These are phyloP conservation scores for Odontarrhena argentea DNA, from an alignment of 345 rosid species.

Conservation along the genomic window DNA sequence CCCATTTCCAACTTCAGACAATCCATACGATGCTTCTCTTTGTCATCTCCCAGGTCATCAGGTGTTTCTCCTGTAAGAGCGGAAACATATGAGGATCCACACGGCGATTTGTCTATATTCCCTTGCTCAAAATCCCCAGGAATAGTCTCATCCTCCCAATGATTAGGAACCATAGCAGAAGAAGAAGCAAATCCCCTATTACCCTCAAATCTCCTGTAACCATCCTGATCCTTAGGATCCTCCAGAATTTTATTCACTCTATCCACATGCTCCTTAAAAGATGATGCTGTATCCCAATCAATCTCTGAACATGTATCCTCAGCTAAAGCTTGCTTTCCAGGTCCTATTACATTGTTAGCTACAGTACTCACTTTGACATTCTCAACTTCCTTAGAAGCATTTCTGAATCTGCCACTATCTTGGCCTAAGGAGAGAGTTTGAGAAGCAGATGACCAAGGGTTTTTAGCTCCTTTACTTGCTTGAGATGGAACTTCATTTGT, in stretches of 20 bases:
- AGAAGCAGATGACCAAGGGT: slow-evolving; percentile 28
- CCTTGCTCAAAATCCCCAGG: slow-evolving; percentile 23
- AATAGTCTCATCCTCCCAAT: slow-evolving; percentile 34
- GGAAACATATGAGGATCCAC: slow-evolving; percentile 34
- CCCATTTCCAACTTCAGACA: slow-evolving; percentile 18
- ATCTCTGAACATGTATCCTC: slow-evolving; percentile 26
- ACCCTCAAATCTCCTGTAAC: slow-evolving; percentile 7
- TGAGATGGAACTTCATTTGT: slow-evolving; percentile 24
- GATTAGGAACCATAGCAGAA: slow-evolving; percentile 15
- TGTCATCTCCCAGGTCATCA: slow-evolving; percentile 30
- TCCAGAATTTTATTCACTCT: slow-evolving; percentile 30
- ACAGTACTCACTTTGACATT: not conserved
- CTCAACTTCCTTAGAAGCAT: slow-evolving; percentile 1
- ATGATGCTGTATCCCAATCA: slow-evolving; percentile 35
- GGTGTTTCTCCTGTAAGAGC: slow-evolving; percentile 33
- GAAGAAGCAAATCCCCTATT: slow-evolving; percentile 29
- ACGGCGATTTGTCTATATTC: slow-evolving; percentile 29
- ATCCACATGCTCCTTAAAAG: slow-evolving; percentile 22
- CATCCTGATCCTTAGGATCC: slow-evolving; percentile 27
- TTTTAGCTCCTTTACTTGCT: slow-evolving; percentile 23
- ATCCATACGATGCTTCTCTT: slow-evolving; percentile 19
- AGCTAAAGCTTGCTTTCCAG: slow-evolving; percentile 23
- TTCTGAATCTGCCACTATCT: slow-evolving; percentile 6
- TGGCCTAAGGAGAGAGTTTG: slow-evolving; percentile 12
- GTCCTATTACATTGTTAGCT: slow-evolving; percentile 8